A percentile compares a stretch with the other conserved stretches of the same genome.
Evolutionary conservation across 2,329 filamentous ascomycete genomes (phyloP).

Genomic region (Ilyonectria sp.): DNA sequence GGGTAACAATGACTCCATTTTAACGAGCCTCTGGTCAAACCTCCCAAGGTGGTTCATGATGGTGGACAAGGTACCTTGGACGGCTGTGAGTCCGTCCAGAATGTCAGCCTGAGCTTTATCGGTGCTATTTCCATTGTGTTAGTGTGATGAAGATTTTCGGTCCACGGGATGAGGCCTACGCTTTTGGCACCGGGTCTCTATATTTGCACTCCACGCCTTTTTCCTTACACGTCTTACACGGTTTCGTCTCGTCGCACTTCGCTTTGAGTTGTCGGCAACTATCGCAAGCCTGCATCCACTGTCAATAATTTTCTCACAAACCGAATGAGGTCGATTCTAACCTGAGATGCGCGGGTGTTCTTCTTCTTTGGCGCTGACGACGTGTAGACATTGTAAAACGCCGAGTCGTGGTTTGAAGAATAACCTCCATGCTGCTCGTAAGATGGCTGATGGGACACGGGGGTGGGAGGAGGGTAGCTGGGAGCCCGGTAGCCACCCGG

Average conservation of each 20-base stretch:
- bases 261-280: conserved; percentile 90
- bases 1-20: conserved; percentile 52
- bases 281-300: conserved; percentile 82
- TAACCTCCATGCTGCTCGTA: conserved; percentile 56
- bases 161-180: conserved; percentile 69
- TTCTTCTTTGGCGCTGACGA: conserved; percentile 68
- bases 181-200: conserved; percentile 90
- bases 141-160: conserved; percentile 9
- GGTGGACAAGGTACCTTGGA: conserved; percentile 56
- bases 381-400: conserved; percentile 60
- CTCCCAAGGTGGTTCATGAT: conserved; percentile 56
- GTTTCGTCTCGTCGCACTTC: conserved; percentile 90
- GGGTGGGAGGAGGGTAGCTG: conserved; percentile 60
- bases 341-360: conserved; percentile 76
- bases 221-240: conserved; percentile 89
- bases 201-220: conserved; percentile 89
- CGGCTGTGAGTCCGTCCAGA: conserved; percentile 65
- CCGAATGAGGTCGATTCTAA: conserved; percentile 44
- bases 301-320: conserved; percentile 29
- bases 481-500: conserved; percentile 59
- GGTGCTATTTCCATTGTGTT: conserved; percentile 56
- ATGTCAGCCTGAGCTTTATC: conserved; percentile 75
- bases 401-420: conserved; percentile 50
- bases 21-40: conserved; percentile 56
- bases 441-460: conserved; percentile 55